These are phyloP conservation scores for Westerdykella ornata DNA, from an alignment of 2,329 filamentous ascomycete species.

Conservation along the genomic window DNA sequence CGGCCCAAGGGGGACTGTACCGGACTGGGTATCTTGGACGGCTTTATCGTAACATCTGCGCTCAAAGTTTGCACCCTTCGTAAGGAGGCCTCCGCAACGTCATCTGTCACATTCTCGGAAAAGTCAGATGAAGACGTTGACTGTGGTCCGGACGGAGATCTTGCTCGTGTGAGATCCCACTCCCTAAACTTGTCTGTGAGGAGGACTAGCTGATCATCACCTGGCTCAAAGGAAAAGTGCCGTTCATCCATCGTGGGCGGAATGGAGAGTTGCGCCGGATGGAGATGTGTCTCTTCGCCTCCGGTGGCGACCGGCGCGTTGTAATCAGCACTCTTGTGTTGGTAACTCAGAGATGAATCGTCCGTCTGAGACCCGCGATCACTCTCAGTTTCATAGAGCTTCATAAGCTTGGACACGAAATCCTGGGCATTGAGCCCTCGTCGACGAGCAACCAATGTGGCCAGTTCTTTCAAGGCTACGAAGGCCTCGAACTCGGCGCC, in stretches of 20 bases:
- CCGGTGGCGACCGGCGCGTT: not conserved
- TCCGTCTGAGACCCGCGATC: not conserved
- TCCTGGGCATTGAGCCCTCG: conserved; percentile 28
- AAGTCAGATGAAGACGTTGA: no score
- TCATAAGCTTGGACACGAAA: conserved; percentile 32
- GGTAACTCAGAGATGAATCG: not conserved
- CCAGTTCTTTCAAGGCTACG: conserved; percentile 31
- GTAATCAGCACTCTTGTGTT: not conserved
- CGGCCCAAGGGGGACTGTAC: conserved; percentile 24
- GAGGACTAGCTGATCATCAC: conserved; percentile 33
- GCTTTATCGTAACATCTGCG: conserved; percentile 11
- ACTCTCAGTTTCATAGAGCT: conserved; percentile 19
- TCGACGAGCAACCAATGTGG: conserved; percentile 28
- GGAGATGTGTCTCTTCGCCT: conserved; percentile 1
- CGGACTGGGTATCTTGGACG: conserved; percentile 42
- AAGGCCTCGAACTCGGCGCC: conserved; percentile 26
- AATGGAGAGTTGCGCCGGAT: conserved; percentile 10
- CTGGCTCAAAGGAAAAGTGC: conserved; percentile 42
- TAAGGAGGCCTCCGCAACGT: not conserved
- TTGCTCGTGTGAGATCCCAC: conserved; percentile 6
- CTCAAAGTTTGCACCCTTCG: conserved; percentile 2
- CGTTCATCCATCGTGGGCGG: conserved; percentile 18
- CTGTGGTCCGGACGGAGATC: conserved; percentile 2
- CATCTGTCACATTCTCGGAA: not conserved
- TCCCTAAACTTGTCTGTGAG: conserved; percentile 11